Percentiles rank a stretch among this genome's conserved stretches.
Evolutionary conservation across 192 early-diverging fungal species (phyloP).

Genomic region (Backusella tarrabulga): DNA sequence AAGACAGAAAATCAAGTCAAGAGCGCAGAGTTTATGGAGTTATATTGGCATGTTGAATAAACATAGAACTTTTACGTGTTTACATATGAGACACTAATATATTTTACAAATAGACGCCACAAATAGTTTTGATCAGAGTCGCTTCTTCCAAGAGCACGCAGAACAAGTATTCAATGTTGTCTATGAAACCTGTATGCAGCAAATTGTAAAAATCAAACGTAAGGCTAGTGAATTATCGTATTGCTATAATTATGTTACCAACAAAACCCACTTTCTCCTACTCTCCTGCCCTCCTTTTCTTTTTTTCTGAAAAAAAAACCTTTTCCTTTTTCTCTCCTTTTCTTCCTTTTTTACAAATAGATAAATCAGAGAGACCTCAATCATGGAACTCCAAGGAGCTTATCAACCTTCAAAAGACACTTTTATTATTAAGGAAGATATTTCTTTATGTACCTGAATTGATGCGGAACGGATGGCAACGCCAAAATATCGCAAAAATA

Average conservation of each 20-base stretch:
- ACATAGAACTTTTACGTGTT: neutral
- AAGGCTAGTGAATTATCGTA: conserved; percentile 20
- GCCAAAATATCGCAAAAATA: conserved; percentile 60
- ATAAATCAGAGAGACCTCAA: conserved; percentile 51
- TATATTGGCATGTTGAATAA: conserved; percentile 60
- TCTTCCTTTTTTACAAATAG: conserved; percentile 9
- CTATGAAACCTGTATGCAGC: conserved; percentile 62
- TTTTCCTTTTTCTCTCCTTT: neutral
- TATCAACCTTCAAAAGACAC: conserved; percentile 57
- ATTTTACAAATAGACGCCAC: conserved; percentile 52
- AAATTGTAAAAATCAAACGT: conserved; percentile 78
- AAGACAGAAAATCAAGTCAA: conserved; percentile 68
- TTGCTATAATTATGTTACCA: conserved; percentile 3
- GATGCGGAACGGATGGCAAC: conserved; percentile 74
- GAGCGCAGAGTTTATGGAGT: conserved; percentile 61
- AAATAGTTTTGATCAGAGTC: conserved; percentile 68
- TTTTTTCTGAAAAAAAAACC: neutral
- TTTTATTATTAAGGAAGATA: conserved; percentile 64
- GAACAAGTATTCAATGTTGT: conserved; percentile 69
- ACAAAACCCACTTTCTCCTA: neutral
- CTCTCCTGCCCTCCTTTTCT: neutral
- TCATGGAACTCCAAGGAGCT: conserved; percentile 66
- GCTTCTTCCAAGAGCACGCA: conserved; percentile 78
- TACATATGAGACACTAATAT: neutral
- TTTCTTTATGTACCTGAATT: conserved; percentile 66